Evolutionary conservation across 2,329 filamentous ascomycete genomes (phyloP).

Genomic region (Colletotrichum sp.): DNA sequence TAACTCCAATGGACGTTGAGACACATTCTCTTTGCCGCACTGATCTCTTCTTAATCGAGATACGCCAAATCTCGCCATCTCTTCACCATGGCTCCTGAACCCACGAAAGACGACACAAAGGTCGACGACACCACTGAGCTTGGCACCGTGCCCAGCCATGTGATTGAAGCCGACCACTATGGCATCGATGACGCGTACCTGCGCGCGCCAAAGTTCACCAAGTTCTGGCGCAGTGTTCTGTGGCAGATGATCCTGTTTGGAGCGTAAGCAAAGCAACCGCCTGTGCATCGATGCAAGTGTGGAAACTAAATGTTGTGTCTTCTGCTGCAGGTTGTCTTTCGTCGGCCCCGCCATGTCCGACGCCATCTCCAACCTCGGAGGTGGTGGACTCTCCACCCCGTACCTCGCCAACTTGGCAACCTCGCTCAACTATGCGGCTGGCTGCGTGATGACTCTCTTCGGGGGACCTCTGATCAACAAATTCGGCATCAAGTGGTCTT

Average conservation of each 20-base stretch:
- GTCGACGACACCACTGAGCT: background rate
- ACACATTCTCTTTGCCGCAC: background rate
- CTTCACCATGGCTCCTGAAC: background rate
- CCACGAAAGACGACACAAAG: background rate
- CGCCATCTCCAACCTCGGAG: slow-evolving; percentile 13
- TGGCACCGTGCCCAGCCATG: background rate
- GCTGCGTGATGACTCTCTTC: slow-evolving; percentile 19
- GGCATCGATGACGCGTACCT: background rate
- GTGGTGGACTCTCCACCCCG: slow-evolving; percentile 8
- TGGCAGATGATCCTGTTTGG: slow-evolving; percentile 15
- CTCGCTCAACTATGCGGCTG: background rate
- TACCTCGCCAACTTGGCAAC: slow-evolving; percentile 12
- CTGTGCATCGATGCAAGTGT: background rate
- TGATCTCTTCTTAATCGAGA: background rate
- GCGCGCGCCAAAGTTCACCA: background rate
- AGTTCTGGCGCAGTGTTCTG: background rate
- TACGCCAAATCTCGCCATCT: background rate
- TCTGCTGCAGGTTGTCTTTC: background rate
- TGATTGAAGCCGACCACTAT: background rate
- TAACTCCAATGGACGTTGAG: background rate
- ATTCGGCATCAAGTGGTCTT: slow-evolving; percentile 39
- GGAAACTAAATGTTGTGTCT: fast-evolving
- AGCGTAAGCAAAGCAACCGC: background rate
- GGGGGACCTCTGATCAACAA: slow-evolving; percentile 43
- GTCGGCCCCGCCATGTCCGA: slow-evolving; percentile 13